phyloP scores from a whole-genome alignment of 169 alveolate genomes.

The Babesia ovis region DNA sequence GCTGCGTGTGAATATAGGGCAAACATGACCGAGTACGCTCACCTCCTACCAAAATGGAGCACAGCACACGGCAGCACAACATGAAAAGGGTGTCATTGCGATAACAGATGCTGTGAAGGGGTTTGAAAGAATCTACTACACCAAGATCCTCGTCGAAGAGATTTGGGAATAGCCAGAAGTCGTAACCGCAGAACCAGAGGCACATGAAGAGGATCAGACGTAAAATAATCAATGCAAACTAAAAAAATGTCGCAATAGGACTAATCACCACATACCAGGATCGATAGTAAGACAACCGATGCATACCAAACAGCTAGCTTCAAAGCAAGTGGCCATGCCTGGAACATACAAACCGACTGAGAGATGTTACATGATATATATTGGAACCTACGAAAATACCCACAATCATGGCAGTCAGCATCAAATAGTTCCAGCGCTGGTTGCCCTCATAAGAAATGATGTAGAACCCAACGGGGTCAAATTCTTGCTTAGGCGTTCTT shows the following conservation, averaged over 20 bases:
- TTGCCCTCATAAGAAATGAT: slow-evolving; percentile 82
- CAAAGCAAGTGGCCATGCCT: slow-evolving; percentile 84
- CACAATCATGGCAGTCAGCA: slow-evolving; percentile 73
- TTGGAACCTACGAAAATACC: slow-evolving; percentile 72
- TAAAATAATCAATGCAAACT: slow-evolving; percentile 69
- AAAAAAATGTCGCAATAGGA: not conserved
- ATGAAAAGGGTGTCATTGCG: slow-evolving; percentile 75
- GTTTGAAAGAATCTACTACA: slow-evolving; percentile 84
- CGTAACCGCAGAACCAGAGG: slow-evolving; percentile 85
- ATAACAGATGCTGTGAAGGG: slow-evolving; percentile 71
- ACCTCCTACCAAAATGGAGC: slow-evolving; percentile 82
- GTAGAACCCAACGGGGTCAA: slow-evolving; percentile 81
- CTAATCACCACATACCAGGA: slow-evolving; percentile 56
- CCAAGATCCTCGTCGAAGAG: slow-evolving; percentile 86
- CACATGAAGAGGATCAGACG: slow-evolving; percentile 74
- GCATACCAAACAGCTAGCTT: slow-evolving; percentile 83
- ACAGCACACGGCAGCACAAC: slow-evolving; percentile 75
- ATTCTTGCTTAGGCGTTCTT: slow-evolving; percentile 78
- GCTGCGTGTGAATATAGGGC: slow-evolving; percentile 7
- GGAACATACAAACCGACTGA: slow-evolving; percentile 83
- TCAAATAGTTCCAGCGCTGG: slow-evolving; percentile 73
- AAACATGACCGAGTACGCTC: not conserved
- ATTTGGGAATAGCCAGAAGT: slow-evolving; percentile 85
- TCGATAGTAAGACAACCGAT: slow-evolving; percentile 78
- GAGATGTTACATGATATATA: too few relatives aligned